Evolutionary conservation across 352 stramenopile species (phyloP), one percentile per base, ranked within the genome.

Genomic region (Phytophthora capsici): DNA sequence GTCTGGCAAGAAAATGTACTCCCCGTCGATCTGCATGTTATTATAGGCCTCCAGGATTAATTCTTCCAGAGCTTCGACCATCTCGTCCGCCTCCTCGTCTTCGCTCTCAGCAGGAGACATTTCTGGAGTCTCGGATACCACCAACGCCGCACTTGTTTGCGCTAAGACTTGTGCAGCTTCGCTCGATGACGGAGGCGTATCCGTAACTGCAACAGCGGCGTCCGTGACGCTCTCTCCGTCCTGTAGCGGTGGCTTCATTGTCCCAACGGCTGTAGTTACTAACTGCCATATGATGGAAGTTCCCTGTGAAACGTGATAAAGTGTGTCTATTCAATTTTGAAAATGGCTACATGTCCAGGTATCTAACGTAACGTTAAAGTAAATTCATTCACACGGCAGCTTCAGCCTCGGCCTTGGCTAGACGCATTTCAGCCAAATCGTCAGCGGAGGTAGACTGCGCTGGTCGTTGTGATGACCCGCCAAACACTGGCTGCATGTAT

Each of bases 401-500:
- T 45, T 88, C 70, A 32, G 74, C 84, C 23, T 78, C 61, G 3
- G 68, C 56, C 59, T 80, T 82, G 10, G 67, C 67, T 28, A 91
- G 61, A 36, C 71, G 53, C 47, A 53, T 57, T 28, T 66, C 54
- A 19, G 47, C 51, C 9, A 60, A n/a, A 6, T 80, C 51, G 19
- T 73, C 63, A 26, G 74, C 47, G 46, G 58, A 43, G 45, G 54
- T 54, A 32, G 66, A 34, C 16, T 43, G 16, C 20, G 50, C 34
- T 44, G 57, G 41, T 23, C 63, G 57, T 37, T 84, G 78, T 36
- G 78, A 78, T 40, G 66, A 76, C 16, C 87, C 85, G 34, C 87
- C 87, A 51, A 95, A 95, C 26, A 91, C 79, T 14, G 84, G 87
- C 60, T 94, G 85, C 78, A 95, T 86, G 71, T 89, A 93, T 41